Conservation (phyloP, 495 filamentous ascomycete genomes). For the Cercophora newfieldiana region DNA sequence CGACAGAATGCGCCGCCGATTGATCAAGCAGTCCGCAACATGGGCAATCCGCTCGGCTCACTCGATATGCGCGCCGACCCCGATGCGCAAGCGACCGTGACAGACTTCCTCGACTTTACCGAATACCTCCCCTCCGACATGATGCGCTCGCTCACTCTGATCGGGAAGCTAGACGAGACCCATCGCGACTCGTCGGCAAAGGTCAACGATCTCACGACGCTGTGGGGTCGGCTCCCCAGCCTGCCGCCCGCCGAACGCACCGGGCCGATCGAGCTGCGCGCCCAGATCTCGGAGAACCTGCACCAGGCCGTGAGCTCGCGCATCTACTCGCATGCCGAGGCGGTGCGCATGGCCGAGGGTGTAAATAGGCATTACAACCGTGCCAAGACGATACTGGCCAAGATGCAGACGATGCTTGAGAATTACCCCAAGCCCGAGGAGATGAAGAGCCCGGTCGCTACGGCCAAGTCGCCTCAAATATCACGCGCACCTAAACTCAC, state of each 20-base stretch:
- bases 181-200: constrained; percentile 64
- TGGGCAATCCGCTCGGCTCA: constrained; percentile 33
- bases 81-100: constrained; percentile 90
- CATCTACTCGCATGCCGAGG: constrained; percentile 78
- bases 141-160: constrained; percentile 82
- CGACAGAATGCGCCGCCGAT: constrained; percentile 36
- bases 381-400: constrained; percentile 72
- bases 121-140: constrained; percentile 96
- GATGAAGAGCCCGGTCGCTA: constrained; percentile 50
- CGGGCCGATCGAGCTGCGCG: constrained; percentile 60
- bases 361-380: constrained; percentile 77
- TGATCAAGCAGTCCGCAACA: constrained; percentile 32
- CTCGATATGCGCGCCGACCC: constrained; percentile 64
- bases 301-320: constrained; percentile 73
- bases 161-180: constrained; percentile 75
- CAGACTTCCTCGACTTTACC: constrained; percentile 94
- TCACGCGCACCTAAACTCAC: constrained; percentile 64
- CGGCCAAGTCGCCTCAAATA: constrained; percentile 54
- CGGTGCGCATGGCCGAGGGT: constrained; percentile 73
- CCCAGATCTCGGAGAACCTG: constrained; percentile 71
- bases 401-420: constrained; percentile 72
- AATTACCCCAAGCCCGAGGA: constrained; percentile 49
- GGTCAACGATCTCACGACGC: constrained; percentile 71
- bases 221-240: constrained; percentile 70
- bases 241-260: constrained; percentile 52